phyloP scores from a whole-genome alignment of 2,329 filamentous ascomycete species.

The Aplosporella prunicola region DNA sequence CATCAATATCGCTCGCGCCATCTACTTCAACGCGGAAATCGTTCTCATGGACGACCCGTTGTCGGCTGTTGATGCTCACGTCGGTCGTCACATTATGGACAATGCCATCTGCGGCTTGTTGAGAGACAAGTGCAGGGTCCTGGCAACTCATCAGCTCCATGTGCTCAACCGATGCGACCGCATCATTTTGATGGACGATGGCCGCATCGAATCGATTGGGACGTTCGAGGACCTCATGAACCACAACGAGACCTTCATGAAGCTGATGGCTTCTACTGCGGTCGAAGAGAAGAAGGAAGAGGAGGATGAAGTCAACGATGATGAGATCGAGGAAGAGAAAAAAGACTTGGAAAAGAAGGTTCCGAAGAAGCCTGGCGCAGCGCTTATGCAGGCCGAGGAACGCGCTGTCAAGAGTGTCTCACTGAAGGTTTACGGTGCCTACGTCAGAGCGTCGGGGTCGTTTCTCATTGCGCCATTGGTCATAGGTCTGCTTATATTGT shows the following conservation, averaged over 20 bases:
- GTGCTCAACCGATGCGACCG: slow-evolving; percentile 84
- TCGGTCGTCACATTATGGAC: slow-evolving; percentile 71
- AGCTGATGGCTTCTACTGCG: slow-evolving; percentile 71
- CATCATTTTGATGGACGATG: slow-evolving; percentile 87
- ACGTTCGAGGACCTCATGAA: slow-evolving; percentile 84
- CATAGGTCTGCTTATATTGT: slow-evolving; percentile 55
- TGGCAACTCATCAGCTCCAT: slow-evolving; percentile 93
- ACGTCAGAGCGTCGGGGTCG: slow-evolving; percentile 65
- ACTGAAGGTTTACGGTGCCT: slow-evolving; percentile 70
- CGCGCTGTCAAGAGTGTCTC: slow-evolving; percentile 66
- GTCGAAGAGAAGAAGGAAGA: slow-evolving; percentile 46
- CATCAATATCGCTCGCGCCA: slow-evolving; percentile 79
- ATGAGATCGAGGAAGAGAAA: slow-evolving; percentile 50
- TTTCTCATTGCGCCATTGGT: slow-evolving; percentile 58
- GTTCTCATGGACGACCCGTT: slow-evolving; percentile 56
- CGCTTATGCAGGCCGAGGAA: slow-evolving; percentile 66
- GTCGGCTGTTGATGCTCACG: slow-evolving; percentile 49
- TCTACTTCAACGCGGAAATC: slow-evolving; percentile 55
- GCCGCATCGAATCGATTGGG: slow-evolving; percentile 73
- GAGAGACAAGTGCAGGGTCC: slow-evolving; percentile 77
- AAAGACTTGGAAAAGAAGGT: slow-evolving; percentile 43
- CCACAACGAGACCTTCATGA: slow-evolving; percentile 65
- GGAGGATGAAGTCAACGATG: slow-evolving; percentile 41
- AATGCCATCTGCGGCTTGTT: slow-evolving; percentile 84
- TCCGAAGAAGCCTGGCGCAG: slow-evolving; percentile 32